Evolutionary conservation across 2,329 filamentous ascomycete genomes (phyloP), one percentile per base, ranked within the genome.

Genomic region (Penicillium sp.): DNA sequence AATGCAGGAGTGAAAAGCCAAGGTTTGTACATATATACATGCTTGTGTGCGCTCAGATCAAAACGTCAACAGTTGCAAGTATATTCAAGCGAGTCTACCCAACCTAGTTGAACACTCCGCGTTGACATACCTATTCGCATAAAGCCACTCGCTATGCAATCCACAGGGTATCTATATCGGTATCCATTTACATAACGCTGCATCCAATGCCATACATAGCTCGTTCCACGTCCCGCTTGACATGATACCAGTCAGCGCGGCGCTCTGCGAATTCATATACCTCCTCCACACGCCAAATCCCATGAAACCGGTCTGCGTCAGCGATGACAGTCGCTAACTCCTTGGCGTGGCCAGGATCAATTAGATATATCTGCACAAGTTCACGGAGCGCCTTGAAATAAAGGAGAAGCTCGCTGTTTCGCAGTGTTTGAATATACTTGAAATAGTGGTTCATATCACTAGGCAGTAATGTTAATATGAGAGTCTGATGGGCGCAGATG

Each of bases 171-270:
- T 34, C 11, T 34, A 27, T 32, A 49, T 57, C 55, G 38, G 54
- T 52, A 51, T 53, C 45, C 36, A 49, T 51, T 81, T 74, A 97
- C 91, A 97, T 97, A 40, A 95, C 69, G 42, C 70, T 72, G 73
- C 94, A 99, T 56, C 94, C 93, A 71, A 96, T 84, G 4, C 94
- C 94, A 75, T 97, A 97, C 91, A 99, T 97, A 58, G 91, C 91
- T 74, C 89, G 88, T 79, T 99, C 94, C 6, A 99, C 94, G 59
- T 91, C 85, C 60, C 84, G 85, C 76, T 88, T 89, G 10, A 99
- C 90, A 64, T 88, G 82, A 70, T 94, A 96, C 94, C 94, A 99
- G 76, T 99, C 94, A 46, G 92, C 92, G 63, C 94, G 80, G 62
- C 94, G 80, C 74, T 97, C 91, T 1, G 93, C 94, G 77, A 95